A percentile compares a stretch with the other conserved stretches of the same genome.
phyloP scores from a whole-genome alignment of 225 moss, liverwort and hornwort species.

The Straminergon stramineum region DNA sequence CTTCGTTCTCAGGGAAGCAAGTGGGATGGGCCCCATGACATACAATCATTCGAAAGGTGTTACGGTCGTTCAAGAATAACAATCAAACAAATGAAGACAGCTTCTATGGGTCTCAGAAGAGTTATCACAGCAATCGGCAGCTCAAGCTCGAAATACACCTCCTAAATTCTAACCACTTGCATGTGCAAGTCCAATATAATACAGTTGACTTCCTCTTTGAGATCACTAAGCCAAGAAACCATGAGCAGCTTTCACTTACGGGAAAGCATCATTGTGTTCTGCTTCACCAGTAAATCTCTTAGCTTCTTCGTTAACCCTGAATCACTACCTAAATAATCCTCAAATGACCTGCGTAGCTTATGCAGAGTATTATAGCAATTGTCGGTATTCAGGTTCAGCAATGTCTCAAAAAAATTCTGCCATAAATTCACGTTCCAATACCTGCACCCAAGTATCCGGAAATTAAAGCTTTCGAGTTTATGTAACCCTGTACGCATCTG shows the following conservation, averaged over 20 bases:
- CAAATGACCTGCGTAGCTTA: slow-evolving; percentile 54
- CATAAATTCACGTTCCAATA: slow-evolving; percentile 81
- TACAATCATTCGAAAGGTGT: neutral
- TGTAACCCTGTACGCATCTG: neutral
- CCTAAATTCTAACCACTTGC: neutral
- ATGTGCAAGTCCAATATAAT: slow-evolving; percentile 10
- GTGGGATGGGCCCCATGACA: neutral
- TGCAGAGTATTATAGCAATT: slow-evolving; percentile 14
- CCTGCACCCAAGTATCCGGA: slow-evolving; percentile 24
- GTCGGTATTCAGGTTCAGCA: slow-evolving; percentile 51
- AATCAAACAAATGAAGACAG: neutral
- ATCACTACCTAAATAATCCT: slow-evolving; percentile 50
- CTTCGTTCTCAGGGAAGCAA: neutral
- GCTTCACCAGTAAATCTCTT: slow-evolving; percentile 48
- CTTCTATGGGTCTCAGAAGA: neutral
- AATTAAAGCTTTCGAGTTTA: neutral
- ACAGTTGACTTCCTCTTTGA: slow-evolving; percentile 8
- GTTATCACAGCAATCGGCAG: neutral
- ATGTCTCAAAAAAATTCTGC: slow-evolving; percentile 74
- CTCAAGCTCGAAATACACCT: neutral
- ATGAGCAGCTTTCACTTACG: slow-evolving; percentile 21
- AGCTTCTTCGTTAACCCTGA: slow-evolving; percentile 53
- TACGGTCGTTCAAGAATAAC: neutral
- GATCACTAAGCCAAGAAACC: neutral
- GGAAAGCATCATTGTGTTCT: slow-evolving; percentile 76